Evolutionary conservation across 129 eudicot species (phyloP).

Genomic region (Cynara cardunculus): DNA sequence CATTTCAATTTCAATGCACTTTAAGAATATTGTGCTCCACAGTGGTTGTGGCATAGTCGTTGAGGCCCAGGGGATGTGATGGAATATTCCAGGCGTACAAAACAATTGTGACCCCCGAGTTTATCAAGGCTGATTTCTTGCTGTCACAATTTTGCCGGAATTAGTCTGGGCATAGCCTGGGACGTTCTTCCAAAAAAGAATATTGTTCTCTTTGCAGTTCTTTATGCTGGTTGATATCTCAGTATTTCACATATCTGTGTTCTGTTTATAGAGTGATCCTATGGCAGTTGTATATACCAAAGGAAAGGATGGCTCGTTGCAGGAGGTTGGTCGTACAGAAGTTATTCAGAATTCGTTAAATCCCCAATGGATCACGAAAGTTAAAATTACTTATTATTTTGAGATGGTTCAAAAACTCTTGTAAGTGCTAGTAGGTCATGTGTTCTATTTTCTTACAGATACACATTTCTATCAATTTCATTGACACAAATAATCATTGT

Average conservation of each 20-base stretch:
- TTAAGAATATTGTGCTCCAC: no score
- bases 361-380: slow-evolving; percentile 81
- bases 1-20: not conserved
- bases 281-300: slow-evolving; percentile 70
- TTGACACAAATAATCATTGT: slow-evolving; percentile 7
- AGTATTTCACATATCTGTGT: slow-evolving; percentile 16
- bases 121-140: no score
- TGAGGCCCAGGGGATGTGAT: no score
- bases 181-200: no score
- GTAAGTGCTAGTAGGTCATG: slow-evolving; percentile 48
- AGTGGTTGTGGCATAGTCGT: no score
- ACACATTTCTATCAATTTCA: slow-evolving; percentile 6
- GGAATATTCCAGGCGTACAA: no score
- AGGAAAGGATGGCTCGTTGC: slow-evolving; percentile 65
- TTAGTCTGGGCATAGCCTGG: no score
- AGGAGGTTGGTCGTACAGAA: slow-evolving; percentile 93
- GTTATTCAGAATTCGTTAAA: slow-evolving; percentile 67
- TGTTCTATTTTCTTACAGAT: slow-evolving; percentile 1
- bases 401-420: slow-evolving; percentile 77
- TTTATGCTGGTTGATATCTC: slow-evolving; percentile 2
- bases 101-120: no score
- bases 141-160: no score
- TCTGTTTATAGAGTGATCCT: slow-evolving; percentile 81
- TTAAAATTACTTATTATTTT: slow-evolving; percentile 56
- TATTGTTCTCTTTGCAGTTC: not conserved